Percentiles rank a stretch among this genome's conserved stretches.
phyloP scores from a whole-genome alignment of 371 early-diverging fungal genomes.

The Mucor racemosus region DNA sequence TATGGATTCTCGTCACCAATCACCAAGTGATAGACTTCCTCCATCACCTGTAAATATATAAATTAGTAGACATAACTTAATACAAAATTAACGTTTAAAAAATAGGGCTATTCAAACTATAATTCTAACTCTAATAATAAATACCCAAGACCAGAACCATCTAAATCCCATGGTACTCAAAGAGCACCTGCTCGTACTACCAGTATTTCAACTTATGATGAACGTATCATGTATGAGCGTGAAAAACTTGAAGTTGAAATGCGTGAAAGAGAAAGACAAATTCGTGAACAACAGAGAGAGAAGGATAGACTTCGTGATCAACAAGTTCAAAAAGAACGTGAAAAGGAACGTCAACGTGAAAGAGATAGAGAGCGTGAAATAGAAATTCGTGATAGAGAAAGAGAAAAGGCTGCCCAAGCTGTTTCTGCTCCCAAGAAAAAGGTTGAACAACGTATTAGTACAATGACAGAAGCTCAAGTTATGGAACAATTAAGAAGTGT shows the following conservation, averaged over 20 bases:
- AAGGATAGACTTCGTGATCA: slow-evolving; percentile 23
- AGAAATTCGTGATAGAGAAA: slow-evolving; percentile 35
- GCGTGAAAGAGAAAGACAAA: slow-evolving; percentile 35
- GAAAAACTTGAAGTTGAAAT: slow-evolving; percentile 34
- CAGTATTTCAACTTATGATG: slow-evolving; percentile 38
- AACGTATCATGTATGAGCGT: slow-evolving; percentile 40
- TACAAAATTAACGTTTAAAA: too few relatives aligned
- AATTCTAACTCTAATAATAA: slow-evolving; percentile 13
- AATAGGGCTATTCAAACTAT: slow-evolving; percentile 5
- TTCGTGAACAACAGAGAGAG: slow-evolving; percentile 29
- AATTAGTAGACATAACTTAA: too few relatives aligned
- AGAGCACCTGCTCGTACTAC: slow-evolving; percentile 28
- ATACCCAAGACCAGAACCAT: slow-evolving; percentile 40
- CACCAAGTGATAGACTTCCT: slow-evolving; percentile 16
- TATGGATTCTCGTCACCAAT: slow-evolving; percentile 24
- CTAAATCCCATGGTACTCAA: slow-evolving; percentile 27
- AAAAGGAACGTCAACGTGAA: slow-evolving; percentile 22
- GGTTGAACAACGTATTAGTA: slow-evolving; percentile 75
- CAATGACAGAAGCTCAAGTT: slow-evolving; percentile 88
- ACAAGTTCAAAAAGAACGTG: slow-evolving; percentile 25
- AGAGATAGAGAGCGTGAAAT: slow-evolving; percentile 29
- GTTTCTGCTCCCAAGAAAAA: slow-evolving; percentile 52
- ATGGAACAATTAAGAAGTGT: slow-evolving; percentile 86
- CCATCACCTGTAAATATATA: slow-evolving; percentile 31
- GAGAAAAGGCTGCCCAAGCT: slow-evolving; percentile 38